These are phyloP conservation scores for Debaryomyces sp. DNA, from an alignment of 1,139 yeast species.

Conservation along the genomic window DNA sequence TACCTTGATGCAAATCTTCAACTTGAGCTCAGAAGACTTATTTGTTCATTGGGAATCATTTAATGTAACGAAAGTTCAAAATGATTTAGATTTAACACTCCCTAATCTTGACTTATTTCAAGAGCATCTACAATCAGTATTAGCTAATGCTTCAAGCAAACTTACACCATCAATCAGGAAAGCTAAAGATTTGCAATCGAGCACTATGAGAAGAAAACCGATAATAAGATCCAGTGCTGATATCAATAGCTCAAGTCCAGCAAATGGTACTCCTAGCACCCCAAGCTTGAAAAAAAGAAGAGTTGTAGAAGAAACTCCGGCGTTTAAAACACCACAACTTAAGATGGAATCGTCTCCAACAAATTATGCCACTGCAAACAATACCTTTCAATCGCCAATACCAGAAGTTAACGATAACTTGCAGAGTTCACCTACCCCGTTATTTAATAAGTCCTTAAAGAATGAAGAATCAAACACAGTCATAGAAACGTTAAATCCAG, in stretches of 20 bases:
- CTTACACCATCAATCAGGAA: conserved; percentile 33
- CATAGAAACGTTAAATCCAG: conserved; percentile 65
- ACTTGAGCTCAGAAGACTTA: conserved; percentile 65
- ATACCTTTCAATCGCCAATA: conserved; percentile 32
- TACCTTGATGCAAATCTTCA: conserved; percentile 50
- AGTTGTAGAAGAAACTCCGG: conserved; percentile 27
- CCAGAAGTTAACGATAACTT: conserved; percentile 11
- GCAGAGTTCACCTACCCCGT: conserved; percentile 16
- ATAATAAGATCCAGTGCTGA: conserved; percentile 24
- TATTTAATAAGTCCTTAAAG: conserved; percentile 14
- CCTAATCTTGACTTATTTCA: conserved; percentile 59
- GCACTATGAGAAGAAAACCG: conserved; percentile 31
- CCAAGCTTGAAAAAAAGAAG: conserved; percentile 38
- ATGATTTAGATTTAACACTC: conserved; percentile 47
- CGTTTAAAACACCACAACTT: conserved; percentile 27
- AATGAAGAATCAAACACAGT: conserved; percentile 51
- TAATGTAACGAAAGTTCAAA: conserved; percentile 55
- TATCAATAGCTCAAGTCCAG: conserved; percentile 23
- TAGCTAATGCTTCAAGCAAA: conserved; percentile 37
- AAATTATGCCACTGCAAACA: conserved; percentile 40
- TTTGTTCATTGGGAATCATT: conserved; percentile 88
- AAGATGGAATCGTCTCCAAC: conserved; percentile 36
- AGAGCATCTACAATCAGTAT: conserved; percentile 58
- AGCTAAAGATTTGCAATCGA: conserved; percentile 24
- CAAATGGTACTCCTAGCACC: conserved; percentile 28